These are phyloP conservation scores for Adansonia digitata DNA, from an alignment of 345 rosid species.

Conservation along the genomic window DNA sequence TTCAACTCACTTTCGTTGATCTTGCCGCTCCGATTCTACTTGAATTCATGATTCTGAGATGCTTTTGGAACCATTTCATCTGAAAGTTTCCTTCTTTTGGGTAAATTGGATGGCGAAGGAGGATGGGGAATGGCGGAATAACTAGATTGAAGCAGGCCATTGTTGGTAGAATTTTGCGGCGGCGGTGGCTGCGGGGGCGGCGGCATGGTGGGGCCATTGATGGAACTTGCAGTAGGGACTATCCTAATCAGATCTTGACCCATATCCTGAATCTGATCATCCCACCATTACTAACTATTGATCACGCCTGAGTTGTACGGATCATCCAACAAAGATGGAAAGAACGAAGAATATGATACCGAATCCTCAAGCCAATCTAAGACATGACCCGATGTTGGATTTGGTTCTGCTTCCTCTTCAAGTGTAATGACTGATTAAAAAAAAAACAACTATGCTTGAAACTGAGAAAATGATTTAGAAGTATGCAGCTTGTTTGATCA, in stretches of 20 bases:
- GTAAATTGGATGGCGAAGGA: conserved; percentile 25
- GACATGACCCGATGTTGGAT: conserved; percentile 43
- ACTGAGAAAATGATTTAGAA: too few species aligned
- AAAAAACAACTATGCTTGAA: too few species aligned
- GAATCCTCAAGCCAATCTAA: conserved; percentile 67
- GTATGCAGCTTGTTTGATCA: too few species aligned
- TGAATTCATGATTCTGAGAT: conserved; percentile 26
- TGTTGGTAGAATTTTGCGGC: neutral
- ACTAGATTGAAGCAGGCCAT: neutral
- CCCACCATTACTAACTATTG: conserved; percentile 49
- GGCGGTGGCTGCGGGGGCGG: too few species aligned
- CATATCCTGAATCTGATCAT: conserved; percentile 34
- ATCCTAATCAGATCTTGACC: conserved; percentile 30
- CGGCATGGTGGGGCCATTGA: neutral
- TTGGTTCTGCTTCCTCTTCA: conserved; percentile 61
- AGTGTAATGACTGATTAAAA: conserved; percentile 35
- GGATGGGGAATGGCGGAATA: conserved; percentile 21
- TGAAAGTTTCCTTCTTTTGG: conserved; percentile 34
- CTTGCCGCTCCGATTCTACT: conserved; percentile 21
- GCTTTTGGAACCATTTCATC: conserved; percentile 24
- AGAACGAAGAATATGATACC: conserved; percentile 36
- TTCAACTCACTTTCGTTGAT: conserved; percentile 17
- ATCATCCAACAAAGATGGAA: conserved; percentile 66
- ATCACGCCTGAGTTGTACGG: conserved; percentile 34
- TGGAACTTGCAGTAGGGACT: neutral